These are phyloP conservation scores for Paraconiothyrium brasiliense DNA, from an alignment of 2,329 filamentous ascomycete genomes.

Conservation along the genomic window DNA sequence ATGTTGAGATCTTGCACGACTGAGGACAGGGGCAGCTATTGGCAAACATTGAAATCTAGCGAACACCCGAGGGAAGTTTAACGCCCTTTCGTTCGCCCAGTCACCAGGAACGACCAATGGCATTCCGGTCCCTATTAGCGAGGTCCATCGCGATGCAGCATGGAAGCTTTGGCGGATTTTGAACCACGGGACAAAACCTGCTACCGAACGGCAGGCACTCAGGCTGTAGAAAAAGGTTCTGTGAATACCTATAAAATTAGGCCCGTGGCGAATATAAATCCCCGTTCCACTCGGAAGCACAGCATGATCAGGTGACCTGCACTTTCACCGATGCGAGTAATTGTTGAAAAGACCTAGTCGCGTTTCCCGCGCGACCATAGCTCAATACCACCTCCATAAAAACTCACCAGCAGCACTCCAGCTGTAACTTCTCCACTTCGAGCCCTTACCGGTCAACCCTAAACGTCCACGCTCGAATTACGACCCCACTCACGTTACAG, in stretches of 20 bases:
- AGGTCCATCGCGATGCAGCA: neutral
- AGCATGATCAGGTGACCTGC: neutral
- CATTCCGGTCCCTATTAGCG: neutral
- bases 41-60: neutral
- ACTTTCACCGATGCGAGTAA: neutral
- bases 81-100: neutral
- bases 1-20: neutral
- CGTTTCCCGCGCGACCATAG: neutral
- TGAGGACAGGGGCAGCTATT: neutral
- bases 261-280: neutral
- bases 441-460: neutral
- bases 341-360: neutral
- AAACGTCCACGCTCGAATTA: neutral
- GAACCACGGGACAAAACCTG: neutral
- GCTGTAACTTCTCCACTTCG: neutral
- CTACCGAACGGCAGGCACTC: neutral
- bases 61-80: neutral
- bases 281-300: neutral
- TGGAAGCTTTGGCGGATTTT: neutral
- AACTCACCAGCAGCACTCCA: neutral
- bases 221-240: neutral
- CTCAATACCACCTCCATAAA: neutral
- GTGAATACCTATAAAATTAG: neutral
- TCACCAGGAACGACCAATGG: neutral
- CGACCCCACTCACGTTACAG: neutral